Percentiles rank a stretch among this genome's conserved stretches.
These are phyloP conservation scores for Yamadazyma membranifaciens DNA, from an alignment of 1,139 yeast species.

Conservation along the genomic window DNA sequence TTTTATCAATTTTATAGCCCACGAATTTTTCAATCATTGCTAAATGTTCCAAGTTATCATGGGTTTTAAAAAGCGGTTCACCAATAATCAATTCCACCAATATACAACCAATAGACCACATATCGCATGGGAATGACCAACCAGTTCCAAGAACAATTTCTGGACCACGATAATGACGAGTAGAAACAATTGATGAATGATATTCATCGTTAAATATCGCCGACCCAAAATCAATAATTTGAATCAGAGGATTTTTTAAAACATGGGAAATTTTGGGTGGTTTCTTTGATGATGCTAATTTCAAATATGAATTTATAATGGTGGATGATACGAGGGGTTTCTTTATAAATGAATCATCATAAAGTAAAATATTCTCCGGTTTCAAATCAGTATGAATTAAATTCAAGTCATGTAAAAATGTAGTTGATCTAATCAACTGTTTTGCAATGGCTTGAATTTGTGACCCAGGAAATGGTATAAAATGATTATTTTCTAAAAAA, in stretches of 20 bases:
- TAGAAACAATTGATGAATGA: conserved; percentile 88
- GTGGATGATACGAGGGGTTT: conserved; percentile 36
- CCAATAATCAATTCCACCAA: conserved; percentile 90
- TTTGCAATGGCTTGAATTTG: conserved; percentile 89
- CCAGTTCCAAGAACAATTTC: conserved; percentile 92
- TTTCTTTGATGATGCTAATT: conserved; percentile 25
- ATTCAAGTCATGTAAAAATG: conserved; percentile 84
- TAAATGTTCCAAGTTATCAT: conserved; percentile 89
- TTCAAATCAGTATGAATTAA: conserved; percentile 92
- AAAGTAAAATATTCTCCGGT: conserved; percentile 88
- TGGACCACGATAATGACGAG: conserved; percentile 96
- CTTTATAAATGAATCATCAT: conserved; percentile 51
- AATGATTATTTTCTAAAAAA: conserved; percentile 73
- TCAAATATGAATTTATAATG: conserved; percentile 30
- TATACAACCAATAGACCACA: conserved; percentile 97
- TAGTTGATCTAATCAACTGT: conserved; percentile 82
- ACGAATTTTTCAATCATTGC: conserved; percentile 89
- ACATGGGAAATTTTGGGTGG: conserved; percentile 46
- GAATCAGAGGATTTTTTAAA: conserved; percentile 77
- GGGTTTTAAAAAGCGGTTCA: conserved; percentile 93
- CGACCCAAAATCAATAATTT: conserved; percentile 93
- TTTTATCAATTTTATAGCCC: conserved; percentile 40
- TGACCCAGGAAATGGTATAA: conserved; percentile 73
- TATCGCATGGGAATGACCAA: conserved; percentile 90
- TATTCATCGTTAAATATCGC: conserved; percentile 94